Conservation (phyloP, 192 early-diverging fungal genomes). For the Podila epicladia region DNA sequence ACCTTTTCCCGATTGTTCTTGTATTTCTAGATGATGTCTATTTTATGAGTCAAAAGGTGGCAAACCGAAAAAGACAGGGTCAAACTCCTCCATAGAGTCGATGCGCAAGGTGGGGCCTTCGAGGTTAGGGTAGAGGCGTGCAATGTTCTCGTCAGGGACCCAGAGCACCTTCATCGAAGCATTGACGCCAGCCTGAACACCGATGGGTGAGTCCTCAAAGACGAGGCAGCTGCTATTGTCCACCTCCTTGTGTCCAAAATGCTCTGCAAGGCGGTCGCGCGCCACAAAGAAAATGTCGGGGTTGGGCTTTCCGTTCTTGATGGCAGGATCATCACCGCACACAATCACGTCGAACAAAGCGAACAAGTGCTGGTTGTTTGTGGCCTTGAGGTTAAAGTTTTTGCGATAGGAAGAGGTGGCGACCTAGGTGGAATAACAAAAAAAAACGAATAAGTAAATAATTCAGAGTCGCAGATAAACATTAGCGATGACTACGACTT, state of each 20-base stretch:
- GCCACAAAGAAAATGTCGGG: slow-evolving; percentile 92
- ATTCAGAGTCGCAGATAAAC: too few species aligned
- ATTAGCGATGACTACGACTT: background rate
- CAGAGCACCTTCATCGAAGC: slow-evolving; percentile 89
- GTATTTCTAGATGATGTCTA: background rate
- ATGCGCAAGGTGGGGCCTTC: slow-evolving; percentile 67
- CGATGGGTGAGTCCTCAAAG: slow-evolving; percentile 92
- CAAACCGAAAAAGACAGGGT: slow-evolving; percentile 70
- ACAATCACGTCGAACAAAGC: slow-evolving; percentile 82
- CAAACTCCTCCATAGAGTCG: slow-evolving; percentile 72
- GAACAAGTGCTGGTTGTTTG: slow-evolving; percentile 77
- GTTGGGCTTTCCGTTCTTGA: slow-evolving; percentile 85
- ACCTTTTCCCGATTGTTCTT: too few species aligned
- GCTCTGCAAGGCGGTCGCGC: slow-evolving; percentile 51
- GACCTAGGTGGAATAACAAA: slow-evolving; percentile 43
- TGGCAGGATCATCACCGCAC: slow-evolving; percentile 87
- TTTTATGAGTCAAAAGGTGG: slow-evolving; percentile 53
- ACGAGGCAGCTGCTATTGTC: slow-evolving; percentile 82
- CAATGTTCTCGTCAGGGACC: slow-evolving; percentile 84
- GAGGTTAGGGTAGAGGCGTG: slow-evolving; percentile 49
- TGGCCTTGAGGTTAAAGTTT: slow-evolving; percentile 82
- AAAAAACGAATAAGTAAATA: background rate
- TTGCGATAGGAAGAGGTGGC: slow-evolving; percentile 85
- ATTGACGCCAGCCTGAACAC: slow-evolving; percentile 82
- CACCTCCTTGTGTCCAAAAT: slow-evolving; percentile 35